Evolutionary conservation across 495 filamentous ascomycete genomes (phyloP).

Genomic region (Glonium stellatum): DNA sequence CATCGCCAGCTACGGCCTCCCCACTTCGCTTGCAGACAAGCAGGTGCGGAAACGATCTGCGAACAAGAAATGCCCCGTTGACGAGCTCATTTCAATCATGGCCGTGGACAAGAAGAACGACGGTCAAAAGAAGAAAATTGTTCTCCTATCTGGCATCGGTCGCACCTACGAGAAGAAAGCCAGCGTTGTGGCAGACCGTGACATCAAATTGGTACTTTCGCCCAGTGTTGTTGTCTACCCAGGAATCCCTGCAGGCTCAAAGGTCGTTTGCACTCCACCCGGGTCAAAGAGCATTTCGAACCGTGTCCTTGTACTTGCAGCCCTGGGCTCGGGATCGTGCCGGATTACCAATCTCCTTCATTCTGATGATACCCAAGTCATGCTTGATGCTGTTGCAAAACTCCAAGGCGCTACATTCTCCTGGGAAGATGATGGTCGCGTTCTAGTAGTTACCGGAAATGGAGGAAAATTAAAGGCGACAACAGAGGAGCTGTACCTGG

Average conservation of each 20-base stretch:
- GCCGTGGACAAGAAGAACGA: constrained; percentile 98
- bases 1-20: constrained; percentile 85
- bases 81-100: constrained; percentile 84
- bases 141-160: constrained; percentile 88
- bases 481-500: constrained; percentile 73
- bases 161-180: constrained; percentile 79
- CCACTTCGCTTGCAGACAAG: constrained; percentile 77
- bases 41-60: constrained; percentile 79
- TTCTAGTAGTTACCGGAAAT: constrained; percentile 82
- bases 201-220: constrained; percentile 78
- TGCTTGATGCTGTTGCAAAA: constrained; percentile 79
- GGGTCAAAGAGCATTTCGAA: constrained; percentile 99
- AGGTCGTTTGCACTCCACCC: constrained; percentile 75
- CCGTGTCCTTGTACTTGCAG: constrained; percentile 84
- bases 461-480: constrained; percentile 78
- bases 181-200: constrained; percentile 76
- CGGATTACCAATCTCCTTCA: constrained; percentile 87
- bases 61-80: constrained; percentile 84
- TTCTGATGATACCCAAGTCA: constrained; percentile 94
- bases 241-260: constrained; percentile 53
- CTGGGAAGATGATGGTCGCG: constrained; percentile 89
- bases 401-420: constrained; percentile 85
- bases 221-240: constrained; percentile 69
- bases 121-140: constrained; percentile 90
- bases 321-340: constrained; percentile 79